Percentiles rank a stretch among this genome's conserved stretches.
These are phyloP conservation scores for Comarum palustre DNA, from an alignment of 306 rosid genomes.

Conservation along the genomic window DNA sequence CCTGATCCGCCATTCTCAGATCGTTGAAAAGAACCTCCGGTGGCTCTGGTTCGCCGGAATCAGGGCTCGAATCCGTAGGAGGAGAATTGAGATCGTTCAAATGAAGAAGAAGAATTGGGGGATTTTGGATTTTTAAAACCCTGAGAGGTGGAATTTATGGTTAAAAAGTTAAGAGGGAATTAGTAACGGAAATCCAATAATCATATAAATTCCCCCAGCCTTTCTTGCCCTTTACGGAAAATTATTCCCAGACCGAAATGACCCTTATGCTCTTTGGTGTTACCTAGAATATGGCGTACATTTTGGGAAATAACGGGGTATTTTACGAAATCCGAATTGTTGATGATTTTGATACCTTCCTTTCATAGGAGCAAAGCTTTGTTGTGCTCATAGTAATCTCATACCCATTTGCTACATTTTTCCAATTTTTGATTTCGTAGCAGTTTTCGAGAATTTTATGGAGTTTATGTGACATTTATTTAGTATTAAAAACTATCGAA, in stretches of 20 bases:
- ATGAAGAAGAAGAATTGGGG: background rate
- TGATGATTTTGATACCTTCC: conserved; percentile 24
- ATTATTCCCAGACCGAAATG: conserved; percentile 7
- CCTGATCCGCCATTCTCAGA: conserved; percentile 83
- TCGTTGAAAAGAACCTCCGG: conserved; percentile 19
- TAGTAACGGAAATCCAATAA: background rate
- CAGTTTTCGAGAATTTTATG: too few species aligned
- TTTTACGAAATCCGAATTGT: background rate
- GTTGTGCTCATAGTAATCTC: too few species aligned
- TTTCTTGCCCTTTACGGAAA: background rate
- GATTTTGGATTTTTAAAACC: conserved; percentile 11
- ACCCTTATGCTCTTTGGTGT: conserved; percentile 13
- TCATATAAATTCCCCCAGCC: conserved; percentile 4
- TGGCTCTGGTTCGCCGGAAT: conserved; percentile 14
- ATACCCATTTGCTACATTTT: too few species aligned
- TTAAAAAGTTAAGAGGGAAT: background rate
- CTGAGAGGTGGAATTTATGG: background rate
- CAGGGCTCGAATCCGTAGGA: background rate
- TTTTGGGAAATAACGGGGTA: conserved; percentile 15
- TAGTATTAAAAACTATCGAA: too few species aligned
- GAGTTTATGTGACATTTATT: too few species aligned
- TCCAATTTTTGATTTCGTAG: too few species aligned
- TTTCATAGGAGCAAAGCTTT: conserved; percentile 10
- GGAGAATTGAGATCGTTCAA: conserved; percentile 14
- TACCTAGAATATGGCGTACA: background rate